Base-by-base conservation (phyloP, 768 basidiomycete species). In the Ramaria sp. region DNA sequence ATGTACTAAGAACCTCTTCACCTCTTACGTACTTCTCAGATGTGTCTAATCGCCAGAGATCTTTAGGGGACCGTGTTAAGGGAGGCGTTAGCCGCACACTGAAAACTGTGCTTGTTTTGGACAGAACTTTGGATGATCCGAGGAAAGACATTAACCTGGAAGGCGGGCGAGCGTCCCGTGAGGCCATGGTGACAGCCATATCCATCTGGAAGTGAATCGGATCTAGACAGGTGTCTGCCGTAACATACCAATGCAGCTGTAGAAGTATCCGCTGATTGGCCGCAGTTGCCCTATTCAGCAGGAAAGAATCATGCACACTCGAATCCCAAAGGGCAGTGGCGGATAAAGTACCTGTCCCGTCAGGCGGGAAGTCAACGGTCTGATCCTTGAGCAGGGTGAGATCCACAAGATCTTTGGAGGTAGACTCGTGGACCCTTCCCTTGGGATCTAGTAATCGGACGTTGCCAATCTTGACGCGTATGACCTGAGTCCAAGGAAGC, bases 21-120 rank as follows among this genome's bases (percentile, higher is more conserved):
- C 95, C 95, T 46, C 85, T 79, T 0, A 99, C 93, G 69, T 94
- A 97, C 68, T 92, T 94, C 70, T 90, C 88, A 30, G 89, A 84
- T 1, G 95, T 97, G 71, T 99, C 92, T 52, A 98, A 74, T 41
- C 93, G 76, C 96, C 95, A 97, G 13, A 99, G 75, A 61, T 97
- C 93, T 66, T 83, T 83, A 1, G 91, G 80, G 0, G 88, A 92
- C 45, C 91, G 83, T 19, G 90, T 91, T 59, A 90, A 72, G 15
- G 90, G 87, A 12, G 95, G 93, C 2, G 82, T 82, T 33, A 98
- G 76, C 46, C 80, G 78, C 50, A 98, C 78, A 33, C 75, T 79
- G 74, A 94, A 99, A 46, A 96, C 78, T n/a, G 82, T 81, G 64
- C 86, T 89, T 39, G 84, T 81, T 70, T 88, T 87, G 33, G 83